Evolutionary conservation across 192 early-diverging fungal genomes (phyloP), one percentile per base, ranked within the genome.

Genomic region (Backusella tuberculispora): DNA sequence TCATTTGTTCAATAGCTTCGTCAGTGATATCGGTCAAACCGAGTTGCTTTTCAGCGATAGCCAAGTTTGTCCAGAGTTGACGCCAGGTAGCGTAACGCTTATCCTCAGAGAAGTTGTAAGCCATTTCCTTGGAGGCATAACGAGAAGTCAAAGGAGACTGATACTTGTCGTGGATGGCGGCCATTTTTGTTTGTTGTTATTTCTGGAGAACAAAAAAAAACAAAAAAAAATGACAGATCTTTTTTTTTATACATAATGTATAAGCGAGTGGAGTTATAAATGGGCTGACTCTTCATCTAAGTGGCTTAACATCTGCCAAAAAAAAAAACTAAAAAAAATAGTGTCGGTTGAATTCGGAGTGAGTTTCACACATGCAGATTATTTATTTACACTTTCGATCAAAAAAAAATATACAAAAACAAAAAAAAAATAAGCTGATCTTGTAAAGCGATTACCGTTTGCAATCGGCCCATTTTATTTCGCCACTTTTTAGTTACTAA

Each of bases 71-170:
- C 98, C 98, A 99, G 21, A 99, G 92, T 72, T 92, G 87, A 64
- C 98, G 92, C 98, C 98, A 99, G 66, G 93, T 99, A 71, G 89
- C 85, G 82, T 95, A 99, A 69, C 95, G 93, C 83, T 96, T 99
- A 86, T 96, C 93, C 78, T 97, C 95, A 72, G 92, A 94, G 76
- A 99, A 99, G 90, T 95, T 95, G 82, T 89, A 91, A 0, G 95
- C 92, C 96, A 99, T 99, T 86, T 98, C 96, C 71, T 93, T 89
- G 56, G 94, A 96, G 70, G 96, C 96, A 84, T 99, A 99, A 43
- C 98, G 92, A 75, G 95, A 95, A 34, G 97, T 97, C 83, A 98
- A 89, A n/a, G 98, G 98, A 70, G 92, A 94, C 77, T 92, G 89
- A 86, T 99, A 99, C 80, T 92, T 90, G 79, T 89, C 86, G 87